Base-by-base conservation (phyloP, 495 filamentous ascomycete species). In the Aspergillus hancockii region DNA sequence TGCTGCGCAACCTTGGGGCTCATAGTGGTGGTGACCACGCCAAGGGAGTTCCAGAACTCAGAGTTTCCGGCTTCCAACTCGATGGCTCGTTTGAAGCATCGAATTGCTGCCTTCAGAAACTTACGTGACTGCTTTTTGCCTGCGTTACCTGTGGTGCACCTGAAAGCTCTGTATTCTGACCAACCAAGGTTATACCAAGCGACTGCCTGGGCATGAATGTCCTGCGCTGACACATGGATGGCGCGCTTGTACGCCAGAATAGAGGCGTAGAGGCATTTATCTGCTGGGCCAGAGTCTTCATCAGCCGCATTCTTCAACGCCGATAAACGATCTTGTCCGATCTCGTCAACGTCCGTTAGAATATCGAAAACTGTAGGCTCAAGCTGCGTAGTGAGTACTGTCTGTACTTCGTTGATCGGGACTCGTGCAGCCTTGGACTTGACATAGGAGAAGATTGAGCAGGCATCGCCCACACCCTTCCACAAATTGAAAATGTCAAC, bases 41-140 rank as follows among this genome's bases (percentile, higher is more conserved):
- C 94, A 21, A 99, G 83, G 3, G 94, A 85, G 70, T 97, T 97
- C 94, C 94, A 99, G 72, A 98, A 99, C 65, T 99, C 94, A 0
- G 92, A 78, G 67, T 98, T 99, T 30, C 92, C 90, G 8, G 95
- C 89, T 70, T 99, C 94, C 2, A 97, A 75, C 72, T 98, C 95
- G 66, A 99, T 98, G 4, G 95, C 90, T 52, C 91, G 82, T 74
- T 98, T 99, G 84, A 99, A 99, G 71, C 92, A 95, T 28, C 89
- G 84, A 53, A 98, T 87, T 22, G 93, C 82, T 22, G 91, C 87
- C 71, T 88, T 93, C 22, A 96, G 78, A 60, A 89, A 90, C 55
- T 79, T 87, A 16, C 81, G 84, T 2, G 73, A 55, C 61, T 83
- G 76, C 58, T 67, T 73, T 67, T 75, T 71, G 23, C 54, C 63